These are phyloP conservation scores for Neoboletus magnificus DNA, from an alignment of 768 basidiomycete genomes.

Conservation along the genomic window DNA sequence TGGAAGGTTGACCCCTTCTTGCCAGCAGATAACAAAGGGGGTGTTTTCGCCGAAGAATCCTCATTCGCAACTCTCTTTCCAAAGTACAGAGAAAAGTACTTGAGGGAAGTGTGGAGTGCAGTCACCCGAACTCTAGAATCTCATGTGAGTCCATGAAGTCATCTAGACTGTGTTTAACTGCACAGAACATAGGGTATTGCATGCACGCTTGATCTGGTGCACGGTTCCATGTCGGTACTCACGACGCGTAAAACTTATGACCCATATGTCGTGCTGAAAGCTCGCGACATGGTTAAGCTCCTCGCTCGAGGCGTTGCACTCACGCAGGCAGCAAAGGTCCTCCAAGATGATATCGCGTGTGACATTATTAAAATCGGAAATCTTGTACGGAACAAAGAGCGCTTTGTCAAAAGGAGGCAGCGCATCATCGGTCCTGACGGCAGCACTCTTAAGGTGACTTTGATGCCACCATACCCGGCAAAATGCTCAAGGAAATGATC, in stretches of 20 bases:
- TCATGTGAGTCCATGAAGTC: slow-evolving; percentile 50
- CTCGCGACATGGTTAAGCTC: slow-evolving; percentile 92
- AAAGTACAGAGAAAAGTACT: slow-evolving; percentile 96
- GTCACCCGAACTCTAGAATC: slow-evolving; percentile 81
- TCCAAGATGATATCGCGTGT: slow-evolving; percentile 87
- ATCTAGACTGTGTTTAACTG: background rate
- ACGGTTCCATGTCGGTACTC: slow-evolving; percentile 95
- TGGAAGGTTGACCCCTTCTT: slow-evolving; percentile 89
- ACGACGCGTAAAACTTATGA: slow-evolving; percentile 98
- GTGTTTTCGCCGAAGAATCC: slow-evolving; percentile 90
- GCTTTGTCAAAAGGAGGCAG: slow-evolving; percentile 94
- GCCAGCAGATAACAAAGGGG: slow-evolving; percentile 71
- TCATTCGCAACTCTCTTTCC: slow-evolving; percentile 98
- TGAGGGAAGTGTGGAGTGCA: slow-evolving; percentile 91
- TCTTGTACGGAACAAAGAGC: slow-evolving; percentile 90
- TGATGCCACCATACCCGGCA: background rate
- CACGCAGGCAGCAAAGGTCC: slow-evolving; percentile 80
- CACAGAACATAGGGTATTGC: slow-evolving; percentile 62
- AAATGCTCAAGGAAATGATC: slow-evolving; percentile 5
- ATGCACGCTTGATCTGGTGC: slow-evolving; percentile 90
- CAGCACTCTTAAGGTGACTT: slow-evolving; percentile 85
- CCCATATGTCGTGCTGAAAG: slow-evolving; percentile 94
- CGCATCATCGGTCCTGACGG: slow-evolving; percentile 97
- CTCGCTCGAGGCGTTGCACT: slow-evolving; percentile 89
- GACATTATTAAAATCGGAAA: slow-evolving; percentile 99